Evolutionary conservation across 1,284 basidiomycete species (phyloP).

Genomic region (Sanguinoderma infundibulare): DNA sequence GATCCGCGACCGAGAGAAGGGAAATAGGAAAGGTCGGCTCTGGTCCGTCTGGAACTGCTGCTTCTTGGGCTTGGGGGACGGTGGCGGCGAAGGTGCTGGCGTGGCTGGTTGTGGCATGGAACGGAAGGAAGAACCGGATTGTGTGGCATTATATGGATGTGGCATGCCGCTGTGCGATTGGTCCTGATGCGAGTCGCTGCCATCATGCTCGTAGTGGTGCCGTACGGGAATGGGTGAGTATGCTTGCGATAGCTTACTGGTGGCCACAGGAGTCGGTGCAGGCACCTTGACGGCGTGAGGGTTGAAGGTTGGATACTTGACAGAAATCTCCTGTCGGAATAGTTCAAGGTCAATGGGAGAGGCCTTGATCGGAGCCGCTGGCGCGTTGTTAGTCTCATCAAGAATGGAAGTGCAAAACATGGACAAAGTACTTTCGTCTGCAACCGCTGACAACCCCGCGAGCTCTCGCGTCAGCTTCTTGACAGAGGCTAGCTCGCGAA

Average conservation of each 20-base stretch:
- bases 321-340: constrained; percentile 87
- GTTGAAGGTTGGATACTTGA: constrained; percentile 94
- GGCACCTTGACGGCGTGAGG: constrained; percentile 48
- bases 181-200: constrained; percentile 51
- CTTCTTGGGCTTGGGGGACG: constrained; percentile 93
- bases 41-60: constrained; percentile 99
- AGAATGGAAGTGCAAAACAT: neutral
- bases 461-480: constrained; percentile 89
- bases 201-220: constrained; percentile 89
- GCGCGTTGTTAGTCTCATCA: constrained; percentile 1
- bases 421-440: constrained; percentile 59
- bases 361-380: constrained; percentile 72
- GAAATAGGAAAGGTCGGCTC: constrained; percentile 92
- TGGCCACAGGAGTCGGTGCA: constrained; percentile 47
- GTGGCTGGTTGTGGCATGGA: constrained; percentile 73
- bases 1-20: constrained; percentile 71
- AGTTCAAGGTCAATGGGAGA: constrained; percentile 87
- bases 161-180: constrained; percentile 42
- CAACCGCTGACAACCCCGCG: constrained; percentile 64
- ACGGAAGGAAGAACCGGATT: constrained; percentile 51
- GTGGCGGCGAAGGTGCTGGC: constrained; percentile 89
- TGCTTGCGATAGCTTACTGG: constrained; percentile 82
- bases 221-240: constrained; percentile 93
- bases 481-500: constrained; percentile 83
- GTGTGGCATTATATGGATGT: constrained; percentile 51